Evolutionary conservation across 345 rosid genomes (phyloP).

Genomic region (Clarkia xantiana): DNA sequence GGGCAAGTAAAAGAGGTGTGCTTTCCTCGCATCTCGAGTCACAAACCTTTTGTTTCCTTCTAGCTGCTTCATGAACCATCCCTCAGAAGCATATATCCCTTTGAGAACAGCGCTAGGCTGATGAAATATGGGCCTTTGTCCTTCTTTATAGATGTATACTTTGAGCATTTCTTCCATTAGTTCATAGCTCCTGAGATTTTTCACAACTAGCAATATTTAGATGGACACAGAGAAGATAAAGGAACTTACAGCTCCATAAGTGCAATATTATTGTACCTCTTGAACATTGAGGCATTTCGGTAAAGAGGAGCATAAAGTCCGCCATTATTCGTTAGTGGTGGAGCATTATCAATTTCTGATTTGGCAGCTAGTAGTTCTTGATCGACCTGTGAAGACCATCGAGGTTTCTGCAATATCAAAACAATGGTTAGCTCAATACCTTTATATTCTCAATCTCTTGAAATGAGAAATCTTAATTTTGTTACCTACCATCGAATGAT

Average conservation of each 20-base stretch:
- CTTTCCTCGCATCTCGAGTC: conserved; percentile 43
- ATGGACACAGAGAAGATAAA: not conserved
- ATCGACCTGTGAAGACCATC: conserved; percentile 48
- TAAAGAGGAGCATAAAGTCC: conserved; percentile 53
- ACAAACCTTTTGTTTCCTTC: conserved; percentile 53
- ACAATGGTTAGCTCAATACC: not conserved
- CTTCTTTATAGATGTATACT: conserved; percentile 79
- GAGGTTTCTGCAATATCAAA: conserved; percentile 32
- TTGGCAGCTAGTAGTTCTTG: conserved; percentile 40
- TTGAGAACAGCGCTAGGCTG: conserved; percentile 30
- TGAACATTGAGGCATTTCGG: conserved; percentile 65
- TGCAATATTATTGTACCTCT: conserved; percentile 25
- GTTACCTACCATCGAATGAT: conserved; percentile 30
- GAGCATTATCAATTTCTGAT: conserved; percentile 56
- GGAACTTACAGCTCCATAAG: not conserved
- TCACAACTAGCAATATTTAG: not conserved
- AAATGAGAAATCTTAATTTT: conserved; percentile 3
- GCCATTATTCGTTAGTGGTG: conserved; percentile 27
- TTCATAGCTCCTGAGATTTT: conserved; percentile 71
- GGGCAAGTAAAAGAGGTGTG: conserved; percentile 85
- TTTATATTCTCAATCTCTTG: not conserved
- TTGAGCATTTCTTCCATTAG: conserved; percentile 75
- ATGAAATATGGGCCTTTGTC: conserved; percentile 65
- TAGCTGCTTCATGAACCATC: conserved; percentile 92
- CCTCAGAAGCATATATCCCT: conserved; percentile 96